Conservation (phyloP, 495 filamentous ascomycete species). For the Aspergillus homomorphus region DNA sequence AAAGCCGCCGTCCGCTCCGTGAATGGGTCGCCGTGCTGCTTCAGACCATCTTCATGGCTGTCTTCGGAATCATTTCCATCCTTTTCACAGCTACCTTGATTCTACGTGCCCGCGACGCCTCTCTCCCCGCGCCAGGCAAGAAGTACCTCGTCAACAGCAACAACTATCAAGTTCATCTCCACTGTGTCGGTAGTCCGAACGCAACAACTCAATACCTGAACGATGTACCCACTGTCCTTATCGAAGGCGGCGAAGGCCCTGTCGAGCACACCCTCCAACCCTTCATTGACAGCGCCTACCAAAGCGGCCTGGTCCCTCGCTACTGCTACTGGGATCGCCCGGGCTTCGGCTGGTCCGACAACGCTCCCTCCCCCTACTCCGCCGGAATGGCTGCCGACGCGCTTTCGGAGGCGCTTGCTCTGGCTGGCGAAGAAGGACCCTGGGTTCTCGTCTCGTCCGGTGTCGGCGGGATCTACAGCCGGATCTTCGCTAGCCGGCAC, state of each 20-base stretch:
- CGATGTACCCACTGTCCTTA: constrained; percentile 62
- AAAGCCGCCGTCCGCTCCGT: constrained; percentile 73
- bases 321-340: constrained; percentile 98
- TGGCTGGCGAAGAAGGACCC: constrained; percentile 78
- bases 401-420: constrained; percentile 76
- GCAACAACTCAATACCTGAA: constrained; percentile 43
- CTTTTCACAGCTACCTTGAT: constrained; percentile 76
- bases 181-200: constrained; percentile 65
- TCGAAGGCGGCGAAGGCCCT: constrained; percentile 77
- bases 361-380: constrained; percentile 87
- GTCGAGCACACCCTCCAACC: constrained; percentile 71
- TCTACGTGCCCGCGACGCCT: constrained; percentile 71
- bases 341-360: constrained; percentile 86
- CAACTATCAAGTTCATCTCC: constrained; percentile 81
- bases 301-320: constrained; percentile 71
- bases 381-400: constrained; percentile 86
- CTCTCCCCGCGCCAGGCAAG: constrained; percentile 65
- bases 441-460: constrained; percentile 75
- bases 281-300: constrained; percentile 60
- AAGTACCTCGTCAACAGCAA: constrained; percentile 74
- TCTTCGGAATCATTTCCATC: constrained; percentile 62
- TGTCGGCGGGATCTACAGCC: constrained; percentile 78
- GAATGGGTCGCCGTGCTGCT: constrained; percentile 83
- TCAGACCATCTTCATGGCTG: constrained; percentile 64
- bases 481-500: constrained; percentile 84